Base-by-base conservation (phyloP, 169 alveolate genomes). In the Besnoitia besnoiti region DNA sequence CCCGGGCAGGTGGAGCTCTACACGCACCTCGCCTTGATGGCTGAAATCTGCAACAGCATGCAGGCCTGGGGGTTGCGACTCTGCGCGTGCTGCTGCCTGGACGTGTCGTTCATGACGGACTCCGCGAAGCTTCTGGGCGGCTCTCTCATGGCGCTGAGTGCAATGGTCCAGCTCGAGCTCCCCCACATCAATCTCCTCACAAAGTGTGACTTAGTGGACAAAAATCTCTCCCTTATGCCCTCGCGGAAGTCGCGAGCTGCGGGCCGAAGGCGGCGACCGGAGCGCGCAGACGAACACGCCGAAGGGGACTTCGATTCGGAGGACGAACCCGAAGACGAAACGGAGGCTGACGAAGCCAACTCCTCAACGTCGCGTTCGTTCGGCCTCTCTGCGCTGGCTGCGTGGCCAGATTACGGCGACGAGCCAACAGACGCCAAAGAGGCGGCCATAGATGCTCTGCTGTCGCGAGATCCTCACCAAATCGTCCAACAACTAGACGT, bases 1-100 rank as follows among this genome's bases (percentile, higher is more conserved):
- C 99, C 99, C 12, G 99, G 99, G 39, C 98, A 91, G 40, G 97
- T 98, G 51, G 99, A 98, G 94, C 95, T 98, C 85, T 98, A 97
- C 94, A 95, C 98, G 42, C 99, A 98, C 93, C 94, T 97, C 92
- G 97, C 97, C 91, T 94, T 98, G 37, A 97, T 98, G 99, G 92
- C 96, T 42, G 93, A 96, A 50, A 90, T 98, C 37, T 94, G 95
- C 40, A 92, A 95, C 87, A 91, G 95, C 44, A 85, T 98, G 12
- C 91, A 95, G 90, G 91, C 94, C 27, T 88, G 95, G 92, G 99
- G 99, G n/a, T 96, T 96, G 90, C 93, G 97, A 55, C 75, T 98
- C 47, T 95, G 98, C 85, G 97, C 98, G 21, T 96, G 97, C 39
- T 98, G 97, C 92, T 96, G 98, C 85, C 90, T 98, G 51, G 99